phyloP scores from a whole-genome alignment of 495 filamentous ascomycete genomes.

The Neurospora intermedia region DNA sequence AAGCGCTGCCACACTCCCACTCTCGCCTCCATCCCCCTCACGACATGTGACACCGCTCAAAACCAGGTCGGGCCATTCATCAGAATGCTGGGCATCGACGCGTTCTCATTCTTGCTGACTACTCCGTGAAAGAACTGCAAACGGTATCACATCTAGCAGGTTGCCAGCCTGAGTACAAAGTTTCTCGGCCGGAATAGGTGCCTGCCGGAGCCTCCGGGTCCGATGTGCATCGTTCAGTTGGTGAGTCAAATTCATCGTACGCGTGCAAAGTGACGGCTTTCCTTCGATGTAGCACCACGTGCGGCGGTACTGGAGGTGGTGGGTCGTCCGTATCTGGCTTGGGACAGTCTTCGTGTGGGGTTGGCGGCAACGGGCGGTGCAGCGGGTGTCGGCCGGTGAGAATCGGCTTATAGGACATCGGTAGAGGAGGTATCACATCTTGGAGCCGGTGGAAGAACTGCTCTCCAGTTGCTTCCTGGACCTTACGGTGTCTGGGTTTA shows the following conservation, averaged over 20 bases:
- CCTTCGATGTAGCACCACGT: neutral
- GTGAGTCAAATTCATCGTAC: neutral
- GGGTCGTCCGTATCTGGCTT: neutral
- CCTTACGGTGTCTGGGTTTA: no score
- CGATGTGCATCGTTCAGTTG: neutral
- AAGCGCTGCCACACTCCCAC: accelerated
- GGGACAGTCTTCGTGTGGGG: neutral
- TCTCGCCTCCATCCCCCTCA: neutral
- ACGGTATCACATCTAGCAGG: neutral
- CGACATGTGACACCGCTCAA: neutral
- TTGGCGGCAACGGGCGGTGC: neutral
- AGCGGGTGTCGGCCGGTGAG: neutral
- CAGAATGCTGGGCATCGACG: neutral
- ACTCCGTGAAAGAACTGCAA: neutral
- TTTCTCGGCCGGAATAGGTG: neutral
- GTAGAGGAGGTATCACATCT: neutral
- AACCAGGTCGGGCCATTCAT: neutral
- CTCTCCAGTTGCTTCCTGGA: no score
- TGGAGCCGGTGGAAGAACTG: no score
- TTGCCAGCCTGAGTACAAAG: neutral
- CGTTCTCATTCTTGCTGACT: neutral
- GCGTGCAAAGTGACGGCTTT: neutral
- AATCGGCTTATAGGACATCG: neutral
- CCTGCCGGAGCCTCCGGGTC: neutral
- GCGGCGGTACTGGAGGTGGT: neutral